A percentile compares a stretch with the other conserved stretches of the same genome.
Evolutionary conservation across 768 basidiomycete genomes (phyloP).

Genomic region (Rubroboletus pulcherrimus): DNA sequence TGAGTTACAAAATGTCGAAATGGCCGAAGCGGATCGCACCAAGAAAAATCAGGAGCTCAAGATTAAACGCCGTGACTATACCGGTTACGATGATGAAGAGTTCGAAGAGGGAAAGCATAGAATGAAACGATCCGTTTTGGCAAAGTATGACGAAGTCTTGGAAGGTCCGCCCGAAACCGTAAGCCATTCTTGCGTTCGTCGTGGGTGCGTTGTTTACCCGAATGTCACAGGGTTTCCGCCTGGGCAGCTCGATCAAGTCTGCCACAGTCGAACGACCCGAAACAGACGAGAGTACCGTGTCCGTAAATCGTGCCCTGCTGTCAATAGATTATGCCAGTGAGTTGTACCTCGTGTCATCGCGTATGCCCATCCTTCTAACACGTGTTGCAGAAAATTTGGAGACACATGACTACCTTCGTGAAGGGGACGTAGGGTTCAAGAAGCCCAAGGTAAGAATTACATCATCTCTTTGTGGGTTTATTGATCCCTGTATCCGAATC

Average conservation of each 20-base stretch:
- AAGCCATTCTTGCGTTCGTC: conserved; percentile 19
- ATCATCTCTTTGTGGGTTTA: background rate
- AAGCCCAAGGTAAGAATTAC: conserved; percentile 69
- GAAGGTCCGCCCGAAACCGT: conserved; percentile 72
- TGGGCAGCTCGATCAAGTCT: conserved; percentile 60
- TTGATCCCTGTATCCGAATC: background rate
- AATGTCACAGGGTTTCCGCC: conserved; percentile 69
- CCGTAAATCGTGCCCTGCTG: conserved; percentile 76
- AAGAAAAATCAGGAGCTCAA: conserved; percentile 81
- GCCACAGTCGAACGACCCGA: conserved; percentile 38
- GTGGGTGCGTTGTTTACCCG: background rate
- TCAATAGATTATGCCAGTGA: conserved; percentile 88
- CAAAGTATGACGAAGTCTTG: conserved; percentile 93
- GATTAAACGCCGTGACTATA: conserved; percentile 86
- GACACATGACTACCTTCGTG: conserved; percentile 82
- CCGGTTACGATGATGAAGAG: conserved; percentile 96
- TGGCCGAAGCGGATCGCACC: conserved; percentile 82
- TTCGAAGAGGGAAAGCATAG: conserved; percentile 72
- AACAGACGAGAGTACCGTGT: conserved; percentile 45
- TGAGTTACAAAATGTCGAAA: conserved; percentile 92
- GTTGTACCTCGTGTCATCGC: conserved; percentile 29
- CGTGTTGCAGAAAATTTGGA: conserved; percentile 70
- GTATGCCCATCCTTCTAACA: conserved; percentile 12
- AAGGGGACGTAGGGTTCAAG: conserved; percentile 93
- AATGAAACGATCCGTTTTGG: conserved; percentile 77